Evolutionary conservation across 345 rosid genomes (phyloP).

Genomic region (Turnera subulata): DNA sequence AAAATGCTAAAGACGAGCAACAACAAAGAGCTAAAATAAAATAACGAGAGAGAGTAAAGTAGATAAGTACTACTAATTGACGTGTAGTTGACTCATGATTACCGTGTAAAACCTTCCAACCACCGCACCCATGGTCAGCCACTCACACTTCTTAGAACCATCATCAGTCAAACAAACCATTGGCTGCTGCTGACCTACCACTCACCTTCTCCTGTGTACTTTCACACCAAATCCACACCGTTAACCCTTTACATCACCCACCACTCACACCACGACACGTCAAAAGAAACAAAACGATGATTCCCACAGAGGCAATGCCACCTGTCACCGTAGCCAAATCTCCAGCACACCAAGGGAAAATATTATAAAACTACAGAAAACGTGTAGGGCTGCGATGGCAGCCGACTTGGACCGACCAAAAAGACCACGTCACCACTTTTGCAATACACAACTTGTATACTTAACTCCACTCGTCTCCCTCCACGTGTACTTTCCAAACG

Average conservation of each 20-base stretch:
- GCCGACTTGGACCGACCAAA: constrained; percentile 32
- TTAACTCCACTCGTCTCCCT: background rate
- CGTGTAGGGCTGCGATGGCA: constrained; percentile 24
- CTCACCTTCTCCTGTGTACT: no score
- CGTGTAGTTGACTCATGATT: constrained; percentile 9
- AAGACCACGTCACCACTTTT: constrained; percentile 12
- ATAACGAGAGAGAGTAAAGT: no score
- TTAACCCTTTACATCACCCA: no score
- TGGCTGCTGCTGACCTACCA: constrained; percentile 7
- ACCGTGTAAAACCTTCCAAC: background rate
- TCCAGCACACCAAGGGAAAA: background rate
- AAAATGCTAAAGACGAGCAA: no score
- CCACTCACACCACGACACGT: no score
- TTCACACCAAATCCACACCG: no score
- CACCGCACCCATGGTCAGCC: background rate
- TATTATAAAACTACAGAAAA: background rate
- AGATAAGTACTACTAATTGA: no score
- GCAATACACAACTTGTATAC: constrained; percentile 6
- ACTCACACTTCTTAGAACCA: constrained; percentile 3
- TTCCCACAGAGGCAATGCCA: background rate
- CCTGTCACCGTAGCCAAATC: constrained; percentile 2
- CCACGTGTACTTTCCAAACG: constrained; percentile 22
- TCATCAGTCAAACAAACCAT: constrained; percentile 8
- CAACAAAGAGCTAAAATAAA: no score
- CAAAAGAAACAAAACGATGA: background rate